Percentiles rank a stretch among this genome's conserved stretches.
phyloP scores from a whole-genome alignment of 2,329 filamentous ascomycete species.

The Tolypocladium nubicola region DNA sequence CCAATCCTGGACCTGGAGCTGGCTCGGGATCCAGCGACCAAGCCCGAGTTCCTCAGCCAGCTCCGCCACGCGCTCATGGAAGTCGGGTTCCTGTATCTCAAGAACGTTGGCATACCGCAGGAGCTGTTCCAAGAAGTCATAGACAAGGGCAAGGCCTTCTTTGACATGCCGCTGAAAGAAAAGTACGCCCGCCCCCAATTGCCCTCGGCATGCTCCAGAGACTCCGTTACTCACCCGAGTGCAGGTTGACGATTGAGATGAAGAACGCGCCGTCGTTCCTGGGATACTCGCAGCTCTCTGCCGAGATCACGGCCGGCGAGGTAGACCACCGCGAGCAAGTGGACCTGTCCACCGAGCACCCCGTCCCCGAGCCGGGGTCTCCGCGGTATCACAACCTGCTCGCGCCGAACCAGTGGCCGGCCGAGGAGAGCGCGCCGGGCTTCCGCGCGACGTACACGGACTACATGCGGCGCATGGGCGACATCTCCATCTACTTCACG shows the following conservation, averaged over 20 bases:
- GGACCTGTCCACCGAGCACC: constrained; percentile 72
- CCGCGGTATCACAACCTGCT: constrained; percentile 67
- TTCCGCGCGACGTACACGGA: constrained; percentile 62
- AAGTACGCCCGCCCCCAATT: constrained; percentile 40
- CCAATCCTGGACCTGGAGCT: constrained; percentile 67
- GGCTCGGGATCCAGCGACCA: constrained; percentile 52
- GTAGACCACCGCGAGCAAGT: constrained; percentile 80
- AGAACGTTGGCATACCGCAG: constrained; percentile 64
- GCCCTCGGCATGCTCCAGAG: background rate
- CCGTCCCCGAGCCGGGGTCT: constrained; percentile 47
- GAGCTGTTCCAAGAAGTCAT: constrained; percentile 56
- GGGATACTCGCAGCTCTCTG: constrained; percentile 55
- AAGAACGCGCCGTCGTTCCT: constrained; percentile 64
- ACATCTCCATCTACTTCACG: constrained; percentile 64
- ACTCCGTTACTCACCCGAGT: background rate
- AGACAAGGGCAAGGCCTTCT: constrained; percentile 59
- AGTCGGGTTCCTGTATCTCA: constrained; percentile 81
- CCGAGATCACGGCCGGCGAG: constrained; percentile 62
- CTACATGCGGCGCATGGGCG: constrained; percentile 68
- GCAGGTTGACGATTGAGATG: constrained; percentile 58
- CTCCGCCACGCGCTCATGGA: constrained; percentile 69
- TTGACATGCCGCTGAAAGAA: constrained; percentile 63
- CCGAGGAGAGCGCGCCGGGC: constrained; percentile 45
- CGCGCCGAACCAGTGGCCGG: constrained; percentile 74
- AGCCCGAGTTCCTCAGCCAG: constrained; percentile 59